A percentile compares a stretch with the other conserved stretches of the same genome.
Conservation (phyloP, 2,329 filamentous ascomycete species). For the Apiospora arundinis region DNA sequence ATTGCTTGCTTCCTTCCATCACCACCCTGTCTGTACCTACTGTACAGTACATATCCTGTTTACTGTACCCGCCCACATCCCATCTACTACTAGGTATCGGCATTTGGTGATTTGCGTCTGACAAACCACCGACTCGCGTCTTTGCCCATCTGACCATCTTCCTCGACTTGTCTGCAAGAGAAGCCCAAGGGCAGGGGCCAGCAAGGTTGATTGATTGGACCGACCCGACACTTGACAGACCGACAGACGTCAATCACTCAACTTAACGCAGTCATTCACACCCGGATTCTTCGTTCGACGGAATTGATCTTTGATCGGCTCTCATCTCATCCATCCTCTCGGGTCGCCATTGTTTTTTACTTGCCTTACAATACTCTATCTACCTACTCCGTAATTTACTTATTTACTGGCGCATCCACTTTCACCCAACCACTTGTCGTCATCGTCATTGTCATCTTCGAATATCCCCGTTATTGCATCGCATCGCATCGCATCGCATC, state of each 20-base stretch:
- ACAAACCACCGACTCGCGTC: not conserved
- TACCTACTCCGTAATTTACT: not conserved
- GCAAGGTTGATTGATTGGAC: not conserved
- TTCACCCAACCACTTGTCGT: not conserved
- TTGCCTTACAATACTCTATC: no score
- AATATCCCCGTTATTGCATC: not conserved
- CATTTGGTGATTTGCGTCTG: not conserved
- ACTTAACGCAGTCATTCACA: not conserved
- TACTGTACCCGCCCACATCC: not conserved
- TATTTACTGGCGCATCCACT: not conserved
- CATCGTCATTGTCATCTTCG: not conserved
- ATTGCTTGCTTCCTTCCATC: no score
- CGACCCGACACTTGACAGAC: not conserved
- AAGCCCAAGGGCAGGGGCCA: not conserved
- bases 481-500: constrained; percentile 1
- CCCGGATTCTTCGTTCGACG: not conserved
- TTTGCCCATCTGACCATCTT: not conserved
- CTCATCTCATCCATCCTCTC: constrained; percentile 3
- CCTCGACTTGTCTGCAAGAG: not conserved
- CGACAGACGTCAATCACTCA: not conserved
- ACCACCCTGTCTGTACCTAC: no score
- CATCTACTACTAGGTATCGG: not conserved
- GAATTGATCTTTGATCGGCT: not conserved
- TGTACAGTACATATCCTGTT: not conserved
- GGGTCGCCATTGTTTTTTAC: not conserved